Evolutionary conservation across 2,329 filamentous ascomycete genomes (phyloP).

Genomic region (Botrytis hyacinthi): DNA sequence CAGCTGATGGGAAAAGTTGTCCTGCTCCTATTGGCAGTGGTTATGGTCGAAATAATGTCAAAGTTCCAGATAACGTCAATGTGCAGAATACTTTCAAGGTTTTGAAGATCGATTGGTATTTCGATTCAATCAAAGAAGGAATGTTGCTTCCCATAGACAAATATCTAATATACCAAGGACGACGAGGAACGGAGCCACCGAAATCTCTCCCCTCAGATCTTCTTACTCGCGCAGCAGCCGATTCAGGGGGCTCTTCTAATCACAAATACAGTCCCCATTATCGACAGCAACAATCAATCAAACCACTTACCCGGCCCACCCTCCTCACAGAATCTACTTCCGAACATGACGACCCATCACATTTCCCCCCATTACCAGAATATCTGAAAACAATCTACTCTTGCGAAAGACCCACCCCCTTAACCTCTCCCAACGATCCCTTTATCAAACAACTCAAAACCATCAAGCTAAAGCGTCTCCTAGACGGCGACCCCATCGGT

Average conservation of each 20-base stretch:
- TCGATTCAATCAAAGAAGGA: conserved; percentile 49
- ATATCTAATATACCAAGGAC: conserved; percentile 56
- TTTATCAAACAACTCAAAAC: conserved; percentile 75
- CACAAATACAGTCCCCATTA: conserved; percentile 24
- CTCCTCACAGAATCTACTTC: conserved; percentile 68
- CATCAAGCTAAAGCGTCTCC: conserved; percentile 67
- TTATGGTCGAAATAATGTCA: not conserved
- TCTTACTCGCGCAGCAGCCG: conserved; percentile 33
- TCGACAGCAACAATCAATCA: conserved; percentile 22
- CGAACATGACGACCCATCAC: conserved; percentile 62
- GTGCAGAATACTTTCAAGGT: conserved; percentile 47
- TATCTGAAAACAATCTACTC: conserved; percentile 68
- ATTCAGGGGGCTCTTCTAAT: conserved; percentile 27
- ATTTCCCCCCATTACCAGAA: conserved; percentile 64
- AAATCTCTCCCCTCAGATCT: not conserved
- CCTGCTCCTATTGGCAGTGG: not conserved
- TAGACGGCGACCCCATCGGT: conserved; percentile 74
- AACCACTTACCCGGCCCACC: conserved; percentile 39
- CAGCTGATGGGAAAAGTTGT: not conserved
- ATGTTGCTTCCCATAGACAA: conserved; percentile 47
- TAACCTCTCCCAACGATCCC: conserved; percentile 65
- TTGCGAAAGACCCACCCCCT: conserved; percentile 74
- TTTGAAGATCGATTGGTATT: conserved; percentile 59
- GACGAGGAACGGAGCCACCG: conserved; percentile 20
- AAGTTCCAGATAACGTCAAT: not conserved